Conservation (phyloP, 164 flowering plant species). For the Magnolia sinica region DNA sequence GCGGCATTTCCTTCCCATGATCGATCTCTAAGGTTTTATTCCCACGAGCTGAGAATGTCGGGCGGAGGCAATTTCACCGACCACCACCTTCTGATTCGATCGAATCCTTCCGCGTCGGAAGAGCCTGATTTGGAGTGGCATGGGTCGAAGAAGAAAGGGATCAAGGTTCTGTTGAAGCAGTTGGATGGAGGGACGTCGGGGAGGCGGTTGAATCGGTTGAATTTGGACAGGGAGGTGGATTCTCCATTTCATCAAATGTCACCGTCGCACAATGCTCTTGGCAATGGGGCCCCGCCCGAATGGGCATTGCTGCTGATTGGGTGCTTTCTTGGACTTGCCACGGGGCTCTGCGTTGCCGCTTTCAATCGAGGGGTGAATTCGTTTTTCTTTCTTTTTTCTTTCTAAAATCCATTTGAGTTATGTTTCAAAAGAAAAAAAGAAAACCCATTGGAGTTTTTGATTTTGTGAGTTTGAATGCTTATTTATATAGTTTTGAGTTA, state of each 20-base stretch:
- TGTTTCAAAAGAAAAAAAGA: too few relatives aligned
- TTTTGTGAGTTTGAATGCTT: too few relatives aligned
- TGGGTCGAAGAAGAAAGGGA: conserved; percentile 17
- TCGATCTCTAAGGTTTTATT: background rate
- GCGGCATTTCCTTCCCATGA: background rate
- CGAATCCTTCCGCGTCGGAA: conserved; percentile 24
- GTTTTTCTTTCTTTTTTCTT: too few relatives aligned
- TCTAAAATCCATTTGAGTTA: background rate
- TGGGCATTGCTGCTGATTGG: conserved; percentile 94
- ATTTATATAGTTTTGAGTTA: too few relatives aligned
- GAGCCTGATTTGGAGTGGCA: conserved; percentile 37
- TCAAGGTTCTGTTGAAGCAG: conserved; percentile 36
- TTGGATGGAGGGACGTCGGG: conserved; percentile 41
- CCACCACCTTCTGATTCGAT: conserved; percentile 22
- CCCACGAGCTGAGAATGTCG: conserved; percentile 13
- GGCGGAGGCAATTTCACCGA: conserved; percentile 26
- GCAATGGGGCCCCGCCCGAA: conserved; percentile 86
- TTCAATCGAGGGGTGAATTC: conserved; percentile 74
- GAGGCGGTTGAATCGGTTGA: conserved; percentile 9
- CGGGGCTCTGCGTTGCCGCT: conserved; percentile 87
- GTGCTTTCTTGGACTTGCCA: conserved; percentile 90
- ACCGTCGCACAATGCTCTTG: conserved; percentile 38
- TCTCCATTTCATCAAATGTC: background rate
- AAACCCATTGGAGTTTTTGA: too few relatives aligned
- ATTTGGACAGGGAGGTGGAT: background rate